Evolutionary conservation across 805 yeast genomes (phyloP).

Genomic region (Hanseniaspora nectarophila): DNA sequence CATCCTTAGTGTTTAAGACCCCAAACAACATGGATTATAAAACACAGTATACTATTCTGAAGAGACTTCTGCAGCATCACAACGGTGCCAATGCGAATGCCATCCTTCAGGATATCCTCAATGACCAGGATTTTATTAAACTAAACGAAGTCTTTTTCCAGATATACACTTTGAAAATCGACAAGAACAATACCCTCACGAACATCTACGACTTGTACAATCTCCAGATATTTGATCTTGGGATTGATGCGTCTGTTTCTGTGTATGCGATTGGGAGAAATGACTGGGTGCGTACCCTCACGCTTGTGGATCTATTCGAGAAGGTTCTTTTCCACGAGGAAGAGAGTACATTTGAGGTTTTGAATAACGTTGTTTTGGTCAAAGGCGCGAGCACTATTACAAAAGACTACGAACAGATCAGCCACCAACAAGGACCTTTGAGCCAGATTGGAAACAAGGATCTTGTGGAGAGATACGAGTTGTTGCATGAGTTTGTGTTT

Average conservation of each 20-base stretch:
- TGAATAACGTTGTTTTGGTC: neutral
- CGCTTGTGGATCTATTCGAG: conserved; percentile 1
- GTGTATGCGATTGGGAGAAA: neutral
- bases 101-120: conserved; percentile 4
- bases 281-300: conserved; percentile 3
- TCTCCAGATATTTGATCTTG: conserved; percentile 7
- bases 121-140: neutral
- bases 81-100: neutral
- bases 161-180: neutral
- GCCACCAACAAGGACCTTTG: neutral
- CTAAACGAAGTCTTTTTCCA: conserved; percentile 4
- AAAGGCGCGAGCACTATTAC: neutral
- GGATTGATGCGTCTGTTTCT: neutral
- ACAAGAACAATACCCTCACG: neutral
- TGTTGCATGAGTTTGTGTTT: conserved; percentile 11
- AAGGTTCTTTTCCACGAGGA: neutral
- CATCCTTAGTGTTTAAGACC: neutral
- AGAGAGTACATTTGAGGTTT: neutral
- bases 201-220: neutral
- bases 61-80: neutral
- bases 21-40: conserved; percentile 12
- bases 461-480: conserved; percentile 8
- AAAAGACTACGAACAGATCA: neutral
- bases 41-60: conserved; percentile 4
- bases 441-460: neutral